Evolutionary conservation across 2,329 filamentous ascomycete species (phyloP), one percentile per base, ranked within the genome.

Genomic region (Colletotrichum caudatum): DNA sequence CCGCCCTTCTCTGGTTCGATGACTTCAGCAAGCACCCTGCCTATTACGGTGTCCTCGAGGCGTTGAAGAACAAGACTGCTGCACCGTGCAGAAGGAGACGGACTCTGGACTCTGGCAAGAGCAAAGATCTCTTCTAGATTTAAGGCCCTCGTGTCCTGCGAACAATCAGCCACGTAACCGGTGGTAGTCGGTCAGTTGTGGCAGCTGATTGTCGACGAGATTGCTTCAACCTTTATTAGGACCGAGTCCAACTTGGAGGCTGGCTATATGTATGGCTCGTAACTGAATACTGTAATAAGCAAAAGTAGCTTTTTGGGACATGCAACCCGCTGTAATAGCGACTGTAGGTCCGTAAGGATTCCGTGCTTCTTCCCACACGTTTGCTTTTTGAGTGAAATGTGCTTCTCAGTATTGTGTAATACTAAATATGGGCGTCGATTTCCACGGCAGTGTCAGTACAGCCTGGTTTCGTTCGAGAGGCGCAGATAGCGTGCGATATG

Each of bases 1-100:
- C 78, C 37, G 81, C 84, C 1, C 78, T 81, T 60, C 79, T 84
- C 37, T 85, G 83, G 81, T 82, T 83, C 66, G 77, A 81, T 9
- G 79, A 83, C 74, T 82, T 83, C 59, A 78, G 76, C 39, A 80
- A 79, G 69, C 83, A 86, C 73, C 83, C 84, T 0, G 84, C 84
- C 2, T 85, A 83, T 73, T 75, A 80, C 20, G 81, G 80, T 20
- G 76, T 81, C 39, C 74, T 82, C 14, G 76, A 76, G 69, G 81
- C 78, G 7, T 69, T 83, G 57, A 80, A 78, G 74, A 81, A 81
- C 74, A 66, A 61, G 57, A 72, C 70, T 23, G 70, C 66, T 12
- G 33, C 70, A 23, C 66, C 70, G 20, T 70, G 66, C 67, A 65
- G 61, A 18, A 72, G 70, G 14, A 62, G 70, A 51, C 56, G 66